Evolutionary conservation across 768 basidiomycete species (phyloP).

Genomic region (Lactarius akahatsu): DNA sequence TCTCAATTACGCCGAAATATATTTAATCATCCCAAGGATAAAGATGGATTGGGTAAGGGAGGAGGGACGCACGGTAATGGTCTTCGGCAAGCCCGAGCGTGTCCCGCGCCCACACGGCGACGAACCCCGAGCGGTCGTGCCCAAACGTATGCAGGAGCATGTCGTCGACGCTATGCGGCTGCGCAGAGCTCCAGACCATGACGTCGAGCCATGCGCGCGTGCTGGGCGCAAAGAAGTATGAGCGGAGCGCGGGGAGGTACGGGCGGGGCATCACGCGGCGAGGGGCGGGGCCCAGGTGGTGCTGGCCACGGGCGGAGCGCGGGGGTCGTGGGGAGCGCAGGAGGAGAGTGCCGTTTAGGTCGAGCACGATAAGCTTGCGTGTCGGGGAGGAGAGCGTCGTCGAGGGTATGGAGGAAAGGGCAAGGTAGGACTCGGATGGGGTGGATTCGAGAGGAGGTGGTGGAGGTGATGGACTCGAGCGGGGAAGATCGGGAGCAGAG

Average conservation of each 20-base stretch:
- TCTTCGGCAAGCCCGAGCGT: constrained; percentile 61
- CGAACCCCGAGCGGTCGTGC: constrained; percentile 40
- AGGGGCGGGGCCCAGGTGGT: constrained; percentile 21
- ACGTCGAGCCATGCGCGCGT: constrained; percentile 73
- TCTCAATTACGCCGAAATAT: too few species aligned
- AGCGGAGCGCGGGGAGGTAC: constrained; percentile 58
- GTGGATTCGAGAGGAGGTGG: background rate
- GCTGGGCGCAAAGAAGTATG: constrained; percentile 60
- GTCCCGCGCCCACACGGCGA: constrained; percentile 78
- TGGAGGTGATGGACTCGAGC: constrained; percentile 5
- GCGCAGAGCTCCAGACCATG: constrained; percentile 89
- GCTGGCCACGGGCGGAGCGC: background rate
- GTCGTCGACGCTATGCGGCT: constrained; percentile 71
- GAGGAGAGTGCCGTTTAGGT: constrained; percentile 74
- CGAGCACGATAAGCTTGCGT: constrained; percentile 71
- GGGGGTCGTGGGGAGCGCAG: constrained; percentile 48
- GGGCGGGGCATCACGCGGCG: constrained; percentile 59
- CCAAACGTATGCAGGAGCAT: constrained; percentile 71
- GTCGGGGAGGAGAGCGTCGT: constrained; percentile 32
- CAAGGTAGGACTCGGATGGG: constrained; percentile 42
- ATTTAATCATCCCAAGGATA: constrained; percentile 5
- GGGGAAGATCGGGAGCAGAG: background rate
- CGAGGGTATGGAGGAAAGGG: constrained; percentile 36
- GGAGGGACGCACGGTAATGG: constrained; percentile 63
- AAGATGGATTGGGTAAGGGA: background rate